Percentiles rank a stretch among this genome's conserved stretches.
Evolutionary conservation across 2,329 filamentous ascomycete species (phyloP).

Genomic region (Sclerotiophoma versabilis): DNA sequence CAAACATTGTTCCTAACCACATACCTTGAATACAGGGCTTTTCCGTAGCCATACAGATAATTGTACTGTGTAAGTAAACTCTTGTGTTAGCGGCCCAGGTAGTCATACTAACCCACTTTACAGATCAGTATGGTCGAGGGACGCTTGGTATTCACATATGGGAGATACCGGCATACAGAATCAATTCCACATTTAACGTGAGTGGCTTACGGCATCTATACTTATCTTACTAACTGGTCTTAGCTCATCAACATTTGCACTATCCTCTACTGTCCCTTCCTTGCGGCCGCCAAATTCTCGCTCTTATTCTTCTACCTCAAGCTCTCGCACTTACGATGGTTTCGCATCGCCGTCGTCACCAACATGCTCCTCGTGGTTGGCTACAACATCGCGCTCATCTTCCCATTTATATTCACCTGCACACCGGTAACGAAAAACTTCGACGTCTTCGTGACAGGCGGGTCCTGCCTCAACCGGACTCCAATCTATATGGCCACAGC

Average conservation of each 20-base stretch:
- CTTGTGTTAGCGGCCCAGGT: no score
- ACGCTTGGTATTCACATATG: constrained; percentile 30
- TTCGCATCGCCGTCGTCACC: constrained; percentile 18
- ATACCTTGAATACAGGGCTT: constrained; percentile 2
- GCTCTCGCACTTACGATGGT: constrained; percentile 21
- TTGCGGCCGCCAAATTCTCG: constrained; percentile 29
- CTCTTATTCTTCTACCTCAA: constrained; percentile 30
- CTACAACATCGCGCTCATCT: constrained; percentile 27
- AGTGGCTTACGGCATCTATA: background rate
- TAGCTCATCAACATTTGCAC: constrained; percentile 16
- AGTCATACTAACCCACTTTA: background rate
- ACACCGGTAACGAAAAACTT: constrained; percentile 24
- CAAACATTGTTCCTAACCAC: background rate
- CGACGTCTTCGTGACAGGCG: constrained; percentile 24
- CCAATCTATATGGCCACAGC: constrained; percentile 32
- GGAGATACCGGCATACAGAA: constrained; percentile 21
- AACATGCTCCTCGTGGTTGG: constrained; percentile 31
- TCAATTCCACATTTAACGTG: constrained; percentile 23
- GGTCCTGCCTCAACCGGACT: constrained; percentile 26
- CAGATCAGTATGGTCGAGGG: constrained; percentile 21
- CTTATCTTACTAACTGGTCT: background rate
- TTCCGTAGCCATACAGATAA: constrained; percentile 18
- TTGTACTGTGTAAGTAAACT: constrained; percentile 13
- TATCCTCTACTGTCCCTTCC: constrained; percentile 24
- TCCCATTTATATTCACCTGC: constrained; percentile 33